These are phyloP conservation scores for Tribonema minus DNA, from an alignment of 108 stramenopile genomes.

Conservation along the genomic window DNA sequence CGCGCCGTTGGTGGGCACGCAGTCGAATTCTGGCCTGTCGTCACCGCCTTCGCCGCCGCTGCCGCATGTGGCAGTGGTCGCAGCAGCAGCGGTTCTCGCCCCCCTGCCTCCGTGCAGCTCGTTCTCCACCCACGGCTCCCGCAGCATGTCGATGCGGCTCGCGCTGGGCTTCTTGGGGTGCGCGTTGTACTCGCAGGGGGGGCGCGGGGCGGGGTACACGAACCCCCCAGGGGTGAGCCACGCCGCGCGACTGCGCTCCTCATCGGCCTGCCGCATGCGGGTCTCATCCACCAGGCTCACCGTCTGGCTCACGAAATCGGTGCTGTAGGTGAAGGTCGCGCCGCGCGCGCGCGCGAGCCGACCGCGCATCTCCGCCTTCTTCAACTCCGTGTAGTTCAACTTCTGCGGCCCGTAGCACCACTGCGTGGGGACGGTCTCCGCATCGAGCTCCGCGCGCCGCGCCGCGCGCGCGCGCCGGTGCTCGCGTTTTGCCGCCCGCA, in stretches of 20 bases:
- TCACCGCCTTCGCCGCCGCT: neutral
- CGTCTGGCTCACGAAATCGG: conserved; percentile 49
- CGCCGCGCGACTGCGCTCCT: conserved; percentile 17
- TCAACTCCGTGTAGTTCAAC: conserved; percentile 52
- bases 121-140: conserved; percentile 56
- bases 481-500: neutral
- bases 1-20: conserved; percentile 22
- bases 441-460: conserved; percentile 3
- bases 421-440: conserved; percentile 24
- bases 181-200: conserved; percentile 21
- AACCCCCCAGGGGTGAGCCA: conserved; percentile 47
- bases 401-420: conserved; percentile 47
- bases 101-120: conserved; percentile 23
- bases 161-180: conserved; percentile 51
- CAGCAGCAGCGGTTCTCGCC: neutral
- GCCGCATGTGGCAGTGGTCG: neutral
- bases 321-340: conserved; percentile 51
- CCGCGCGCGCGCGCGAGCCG: conserved; percentile 11
- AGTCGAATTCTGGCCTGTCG: conserved; percentile 30
- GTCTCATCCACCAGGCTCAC: conserved; percentile 49
- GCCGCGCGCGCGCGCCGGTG: neutral
- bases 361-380: conserved; percentile 45
- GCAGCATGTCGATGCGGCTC: conserved; percentile 47
- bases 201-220: conserved; percentile 46
- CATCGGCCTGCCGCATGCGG: conserved; percentile 27